These are phyloP conservation scores for Microbotryum lychnidis-dioicae DNA, from an alignment of 1,284 basidiomycete species.

Conservation along the genomic window DNA sequence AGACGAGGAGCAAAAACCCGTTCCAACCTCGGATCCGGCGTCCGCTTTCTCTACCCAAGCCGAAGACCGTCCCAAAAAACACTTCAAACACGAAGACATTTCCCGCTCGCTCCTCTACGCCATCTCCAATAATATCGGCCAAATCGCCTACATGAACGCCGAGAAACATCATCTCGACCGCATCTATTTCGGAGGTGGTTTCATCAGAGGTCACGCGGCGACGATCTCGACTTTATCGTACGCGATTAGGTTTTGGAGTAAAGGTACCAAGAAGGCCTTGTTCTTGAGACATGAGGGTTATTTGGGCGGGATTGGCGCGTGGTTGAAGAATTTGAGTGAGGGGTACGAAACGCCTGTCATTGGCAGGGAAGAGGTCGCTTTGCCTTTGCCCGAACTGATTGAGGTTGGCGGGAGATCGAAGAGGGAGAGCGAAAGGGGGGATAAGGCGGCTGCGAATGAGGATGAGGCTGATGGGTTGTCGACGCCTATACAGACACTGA, in stretches of 20 bases:
- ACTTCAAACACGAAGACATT: constrained; percentile 87
- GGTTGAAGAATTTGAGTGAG: constrained; percentile 76
- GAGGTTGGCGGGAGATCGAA: too few relatives aligned
- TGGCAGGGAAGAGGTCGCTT: too few relatives aligned
- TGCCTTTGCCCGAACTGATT: too few relatives aligned
- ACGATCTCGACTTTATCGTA: constrained; percentile 97
- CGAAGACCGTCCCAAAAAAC: constrained; percentile 52
- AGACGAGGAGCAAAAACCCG: constrained; percentile 42
- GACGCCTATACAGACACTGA: too few relatives aligned
- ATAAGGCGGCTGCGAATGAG: too few relatives aligned
- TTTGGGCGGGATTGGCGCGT: constrained; percentile 87
- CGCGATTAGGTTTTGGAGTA: constrained; percentile 99
- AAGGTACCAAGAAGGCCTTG: constrained; percentile 90
- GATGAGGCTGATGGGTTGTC: too few relatives aligned
- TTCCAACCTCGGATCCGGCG: constrained; percentile 13
- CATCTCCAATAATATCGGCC: constrained; percentile 97
- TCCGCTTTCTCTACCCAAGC: neutral
- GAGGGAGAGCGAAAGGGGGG: too few relatives aligned
- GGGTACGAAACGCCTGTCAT: constrained; percentile 30
- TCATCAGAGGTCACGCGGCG: constrained; percentile 97
- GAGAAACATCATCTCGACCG: constrained; percentile 95
- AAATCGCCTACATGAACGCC: constrained; percentile 99
- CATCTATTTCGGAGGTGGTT: constrained; percentile 98
- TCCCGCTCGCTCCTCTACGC: constrained; percentile 67
- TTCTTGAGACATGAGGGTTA: constrained; percentile 98